Evolutionary conservation across 1,284 basidiomycete species (phyloP).

Genomic region (Irpex sp.): DNA sequence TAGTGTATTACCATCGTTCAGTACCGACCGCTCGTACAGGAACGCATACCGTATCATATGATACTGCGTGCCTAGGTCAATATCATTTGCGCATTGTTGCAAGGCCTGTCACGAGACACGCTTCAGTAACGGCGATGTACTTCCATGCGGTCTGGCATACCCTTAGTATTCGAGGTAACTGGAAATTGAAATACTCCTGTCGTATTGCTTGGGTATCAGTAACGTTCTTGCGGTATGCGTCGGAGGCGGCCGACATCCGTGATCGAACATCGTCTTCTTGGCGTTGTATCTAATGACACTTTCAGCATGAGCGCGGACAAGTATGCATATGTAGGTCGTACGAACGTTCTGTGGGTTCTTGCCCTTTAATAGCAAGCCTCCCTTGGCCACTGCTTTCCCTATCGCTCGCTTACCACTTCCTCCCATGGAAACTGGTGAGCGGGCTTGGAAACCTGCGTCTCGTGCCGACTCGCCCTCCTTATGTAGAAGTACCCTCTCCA

Average conservation of each 20-base stretch:
- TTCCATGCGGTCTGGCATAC: conserved; percentile 43
- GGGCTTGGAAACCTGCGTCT: conserved; percentile 69
- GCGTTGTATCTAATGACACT: conserved; percentile 63
- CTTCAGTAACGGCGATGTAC: too few species aligned
- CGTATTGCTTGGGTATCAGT: conserved; percentile 85
- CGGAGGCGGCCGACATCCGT: conserved; percentile 82
- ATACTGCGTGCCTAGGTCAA: conserved; percentile 96
- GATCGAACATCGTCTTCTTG: conserved; percentile 94
- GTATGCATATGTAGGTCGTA: neutral
- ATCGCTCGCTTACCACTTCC: conserved; percentile 70
- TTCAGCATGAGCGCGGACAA: neutral
- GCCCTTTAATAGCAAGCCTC: conserved; percentile 87
- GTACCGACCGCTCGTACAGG: conserved; percentile 86
- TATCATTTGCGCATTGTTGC: conserved; percentile 94
- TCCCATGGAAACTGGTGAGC: conserved; percentile 42
- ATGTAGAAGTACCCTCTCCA: conserved; percentile 89
- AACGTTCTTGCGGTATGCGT: conserved; percentile 90
- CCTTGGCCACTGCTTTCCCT: conserved; percentile 89
- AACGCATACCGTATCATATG: conserved; percentile 95
- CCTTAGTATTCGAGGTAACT: conserved; percentile 89
- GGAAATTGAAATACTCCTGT: conserved; percentile 98
- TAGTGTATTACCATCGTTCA: conserved; percentile 85
- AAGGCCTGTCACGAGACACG: conserved; percentile 55
- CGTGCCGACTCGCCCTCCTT: conserved; percentile 92
- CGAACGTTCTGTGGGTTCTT: conserved; percentile 87